phyloP scores from a whole-genome alignment of 768 basidiomycete species.

The Amanita rimosa region DNA sequence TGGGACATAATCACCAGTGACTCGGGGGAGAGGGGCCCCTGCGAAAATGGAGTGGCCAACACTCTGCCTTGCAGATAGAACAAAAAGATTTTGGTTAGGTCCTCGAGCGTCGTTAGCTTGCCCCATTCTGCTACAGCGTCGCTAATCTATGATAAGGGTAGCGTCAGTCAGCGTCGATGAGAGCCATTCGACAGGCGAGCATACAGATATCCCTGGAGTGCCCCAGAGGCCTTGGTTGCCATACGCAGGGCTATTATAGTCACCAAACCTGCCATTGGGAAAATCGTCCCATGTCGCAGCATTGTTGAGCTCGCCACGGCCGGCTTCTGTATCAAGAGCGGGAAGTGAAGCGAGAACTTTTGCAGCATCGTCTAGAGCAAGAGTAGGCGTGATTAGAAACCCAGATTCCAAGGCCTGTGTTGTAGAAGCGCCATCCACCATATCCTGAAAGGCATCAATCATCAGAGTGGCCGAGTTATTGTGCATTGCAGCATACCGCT shows the following conservation, averaged over 20 bases:
- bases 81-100: conserved; percentile 73
- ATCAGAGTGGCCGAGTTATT: not conserved
- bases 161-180: not conserved
- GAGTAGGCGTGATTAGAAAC: conserved; percentile 50
- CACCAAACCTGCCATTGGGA: conserved; percentile 97
- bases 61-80: conserved; percentile 68
- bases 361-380: conserved; percentile 53
- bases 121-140: conserved; percentile 70
- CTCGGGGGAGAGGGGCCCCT: conserved; percentile 70
- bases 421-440: conserved; percentile 20
- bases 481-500: conserved; percentile 25
- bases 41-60: conserved; percentile 80
- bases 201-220: conserved; percentile 48
- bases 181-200: not conserved
- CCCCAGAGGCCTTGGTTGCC: conserved; percentile 77
- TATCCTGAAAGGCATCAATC: conserved; percentile 21
- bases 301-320: conserved; percentile 65
- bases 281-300: conserved; percentile 90
- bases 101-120: conserved; percentile 45
- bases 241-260: conserved; percentile 94
- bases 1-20: conserved; percentile 71
- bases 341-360: conserved; percentile 39
- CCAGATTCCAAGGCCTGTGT: conserved; percentile 17
- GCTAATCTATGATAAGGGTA: conserved; percentile 31
- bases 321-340: conserved; percentile 41